Evolutionary conservation across 2,329 filamentous ascomycete species (phyloP).

Genomic region (Alternaria dauci): DNA sequence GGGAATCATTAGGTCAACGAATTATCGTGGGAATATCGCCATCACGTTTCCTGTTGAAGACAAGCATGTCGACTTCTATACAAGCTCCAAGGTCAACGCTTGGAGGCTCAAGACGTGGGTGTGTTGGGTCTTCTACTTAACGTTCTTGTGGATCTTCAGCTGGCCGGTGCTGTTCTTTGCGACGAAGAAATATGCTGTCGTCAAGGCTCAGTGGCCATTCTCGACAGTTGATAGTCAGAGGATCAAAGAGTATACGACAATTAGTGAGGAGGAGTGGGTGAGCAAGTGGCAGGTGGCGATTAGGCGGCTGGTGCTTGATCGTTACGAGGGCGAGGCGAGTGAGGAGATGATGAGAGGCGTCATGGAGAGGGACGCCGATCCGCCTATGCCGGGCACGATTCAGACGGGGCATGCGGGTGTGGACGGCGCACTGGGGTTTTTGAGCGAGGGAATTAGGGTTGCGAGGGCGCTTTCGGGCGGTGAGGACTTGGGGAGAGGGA

Average conservation of each 20-base stretch:
- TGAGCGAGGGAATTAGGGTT: conserved; percentile 46
- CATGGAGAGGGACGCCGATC: conserved; percentile 56
- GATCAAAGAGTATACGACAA: conserved; percentile 58
- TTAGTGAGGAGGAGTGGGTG: conserved; percentile 66
- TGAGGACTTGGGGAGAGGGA: conserved; percentile 22
- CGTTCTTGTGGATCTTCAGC: conserved; percentile 72
- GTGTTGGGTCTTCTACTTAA: conserved; percentile 70
- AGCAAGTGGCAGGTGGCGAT: conserved; percentile 70
- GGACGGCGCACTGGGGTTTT: conserved; percentile 42
- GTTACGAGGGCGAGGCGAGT: conserved; percentile 64
- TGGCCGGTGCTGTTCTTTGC: conserved; percentile 75
- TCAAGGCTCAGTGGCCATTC: conserved; percentile 68
- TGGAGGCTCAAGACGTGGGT: conserved; percentile 73
- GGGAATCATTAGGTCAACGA: conserved; percentile 67
- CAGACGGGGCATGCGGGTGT: conserved; percentile 41
- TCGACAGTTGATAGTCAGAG: conserved; percentile 50
- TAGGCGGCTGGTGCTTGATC: conserved; percentile 65
- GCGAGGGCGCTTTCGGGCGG: conserved; percentile 37
- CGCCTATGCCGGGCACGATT: conserved; percentile 41
- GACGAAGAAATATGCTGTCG: conserved; percentile 73
- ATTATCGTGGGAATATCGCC: conserved; percentile 70
- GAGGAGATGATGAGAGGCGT: conserved; percentile 52
- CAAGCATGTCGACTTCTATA: conserved; percentile 69
- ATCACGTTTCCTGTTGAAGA: conserved; percentile 69
- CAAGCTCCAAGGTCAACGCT: conserved; percentile 66